These are phyloP conservation scores for Trichoderma harzianum DNA, from an alignment of 2,329 filamentous ascomycete genomes.

Conservation along the genomic window DNA sequence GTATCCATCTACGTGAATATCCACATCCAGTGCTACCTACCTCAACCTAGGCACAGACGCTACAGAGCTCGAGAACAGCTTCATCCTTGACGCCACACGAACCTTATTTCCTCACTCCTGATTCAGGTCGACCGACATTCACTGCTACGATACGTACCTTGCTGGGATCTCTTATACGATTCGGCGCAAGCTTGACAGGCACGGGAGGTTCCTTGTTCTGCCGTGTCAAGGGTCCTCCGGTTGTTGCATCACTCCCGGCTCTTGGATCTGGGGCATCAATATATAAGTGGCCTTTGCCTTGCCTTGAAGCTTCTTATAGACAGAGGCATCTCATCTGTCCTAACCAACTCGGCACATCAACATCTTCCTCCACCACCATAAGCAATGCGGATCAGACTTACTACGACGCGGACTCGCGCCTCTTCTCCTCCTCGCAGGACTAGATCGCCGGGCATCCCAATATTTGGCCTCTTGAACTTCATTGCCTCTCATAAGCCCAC, in stretches of 20 bases:
- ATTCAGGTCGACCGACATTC: not conserved
- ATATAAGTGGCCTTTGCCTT: not conserved
- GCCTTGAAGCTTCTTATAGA: not conserved
- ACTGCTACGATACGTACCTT: not conserved
- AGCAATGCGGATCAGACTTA: constrained; percentile 9
- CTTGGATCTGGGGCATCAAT: not conserved
- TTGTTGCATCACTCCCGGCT: not conserved
- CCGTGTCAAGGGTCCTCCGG: not conserved
- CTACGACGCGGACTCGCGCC: not conserved
- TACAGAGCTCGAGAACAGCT: constrained; percentile 1
- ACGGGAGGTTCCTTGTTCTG: not conserved
- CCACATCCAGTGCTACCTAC: not conserved
- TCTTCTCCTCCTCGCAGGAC: not conserved
- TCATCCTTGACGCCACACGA: constrained; percentile 13
- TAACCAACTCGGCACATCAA: not conserved
- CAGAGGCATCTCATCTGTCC: not conserved
- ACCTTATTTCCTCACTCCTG: constrained; percentile 1
- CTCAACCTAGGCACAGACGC: not conserved
- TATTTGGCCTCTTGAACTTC: not conserved
- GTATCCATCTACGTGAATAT: not conserved
- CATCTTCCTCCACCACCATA: not conserved
- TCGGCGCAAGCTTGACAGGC: not conserved
- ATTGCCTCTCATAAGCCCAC: not conserved
- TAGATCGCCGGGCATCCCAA: not conserved
- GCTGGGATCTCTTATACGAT: not conserved